A percentile compares a stretch with the other conserved stretches of the same genome.
Conservation (phyloP, 2,329 filamentous ascomycete species). For the Teratosphaeriaceae sp. region DNA sequence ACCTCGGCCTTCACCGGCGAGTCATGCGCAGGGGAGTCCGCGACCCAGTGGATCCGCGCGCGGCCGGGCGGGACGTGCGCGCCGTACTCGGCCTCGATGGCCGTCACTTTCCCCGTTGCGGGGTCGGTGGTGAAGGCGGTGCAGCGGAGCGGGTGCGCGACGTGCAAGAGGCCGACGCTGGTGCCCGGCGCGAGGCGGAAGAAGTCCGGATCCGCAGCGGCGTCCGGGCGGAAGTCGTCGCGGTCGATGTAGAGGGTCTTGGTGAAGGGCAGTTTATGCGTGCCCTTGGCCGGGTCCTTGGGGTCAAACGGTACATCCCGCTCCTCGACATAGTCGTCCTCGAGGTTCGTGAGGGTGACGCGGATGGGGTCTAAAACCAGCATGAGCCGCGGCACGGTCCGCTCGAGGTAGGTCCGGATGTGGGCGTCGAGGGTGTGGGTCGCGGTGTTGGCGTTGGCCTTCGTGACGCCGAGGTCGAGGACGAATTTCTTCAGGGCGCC, state of each 20-base stretch:
- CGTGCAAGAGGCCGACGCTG: conserved; percentile 65
- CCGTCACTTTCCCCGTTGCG: conserved; percentile 56
- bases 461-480: conserved; percentile 86
- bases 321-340: conserved; percentile 59
- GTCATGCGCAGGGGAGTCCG: conserved; percentile 56
- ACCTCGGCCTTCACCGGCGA: conserved; percentile 61
- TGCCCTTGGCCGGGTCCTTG: conserved; percentile 65
- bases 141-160: conserved; percentile 62
- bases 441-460: conserved; percentile 70
- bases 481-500: conserved; percentile 85
- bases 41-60: conserved; percentile 79
- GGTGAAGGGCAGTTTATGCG: conserved; percentile 59
- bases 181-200: conserved; percentile 72
- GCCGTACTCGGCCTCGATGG: conserved; percentile 59
- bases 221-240: conserved; percentile 67
- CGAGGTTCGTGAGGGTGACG: conserved; percentile 72
- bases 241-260: conserved; percentile 80
- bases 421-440: conserved; percentile 77
- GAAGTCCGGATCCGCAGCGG: conserved; percentile 65
- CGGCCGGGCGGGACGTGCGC: conserved; percentile 52
- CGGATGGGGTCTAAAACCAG: conserved; percentile 79
- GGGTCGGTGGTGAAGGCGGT: conserved; percentile 62
- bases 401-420: conserved; percentile 79
- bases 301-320: conserved; percentile 72
- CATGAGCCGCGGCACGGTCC: conserved; percentile 82